phyloP scores from a whole-genome alignment of 805 yeast species.

The Priceomyces medius region DNA sequence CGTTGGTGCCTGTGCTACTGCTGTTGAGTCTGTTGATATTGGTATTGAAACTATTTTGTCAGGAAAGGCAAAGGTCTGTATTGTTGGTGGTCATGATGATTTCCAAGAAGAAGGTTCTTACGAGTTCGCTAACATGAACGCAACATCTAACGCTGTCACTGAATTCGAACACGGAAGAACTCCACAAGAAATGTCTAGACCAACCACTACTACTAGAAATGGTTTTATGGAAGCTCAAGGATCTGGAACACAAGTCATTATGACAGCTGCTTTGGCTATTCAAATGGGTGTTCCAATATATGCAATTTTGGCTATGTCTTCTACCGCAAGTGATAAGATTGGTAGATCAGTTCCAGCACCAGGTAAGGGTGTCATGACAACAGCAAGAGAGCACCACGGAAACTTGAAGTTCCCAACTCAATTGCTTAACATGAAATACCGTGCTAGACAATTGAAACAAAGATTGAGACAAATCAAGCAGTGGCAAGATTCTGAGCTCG shows the following conservation, averaged over 20 bases:
- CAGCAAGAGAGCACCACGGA: constrained; percentile 92
- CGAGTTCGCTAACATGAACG: constrained; percentile 98
- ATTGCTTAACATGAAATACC: constrained; percentile 84
- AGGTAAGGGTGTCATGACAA: constrained; percentile 98
- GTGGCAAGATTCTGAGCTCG: constrained; percentile 85
- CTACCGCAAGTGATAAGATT: constrained; percentile 97
- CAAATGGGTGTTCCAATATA: constrained; percentile 99
- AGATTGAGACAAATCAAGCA: constrained; percentile 74
- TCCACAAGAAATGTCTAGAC: constrained; percentile 98
- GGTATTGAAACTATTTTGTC: constrained; percentile 92
- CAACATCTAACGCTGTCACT: constrained; percentile 85
- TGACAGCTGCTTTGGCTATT: constrained; percentile 91
- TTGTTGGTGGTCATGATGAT: constrained; percentile 99
- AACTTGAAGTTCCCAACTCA: constrained; percentile 75
- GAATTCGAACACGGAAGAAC: constrained; percentile 96
- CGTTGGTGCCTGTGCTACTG: constrained; percentile 99
- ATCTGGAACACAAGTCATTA: constrained; percentile 94
- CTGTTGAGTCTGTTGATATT: constrained; percentile 93
- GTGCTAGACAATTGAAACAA: constrained; percentile 82
- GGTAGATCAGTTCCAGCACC: constrained; percentile 99
- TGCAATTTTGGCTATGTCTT: constrained; percentile 90
- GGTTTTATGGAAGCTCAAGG: constrained; percentile 99
- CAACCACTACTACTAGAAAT: constrained; percentile 90
- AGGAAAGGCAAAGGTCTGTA: constrained; percentile 93
- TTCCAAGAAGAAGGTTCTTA: constrained; percentile 99